These are phyloP conservation scores for Cadophora gregata DNA, from an alignment of 2,329 filamentous ascomycete species.

Conservation along the genomic window DNA sequence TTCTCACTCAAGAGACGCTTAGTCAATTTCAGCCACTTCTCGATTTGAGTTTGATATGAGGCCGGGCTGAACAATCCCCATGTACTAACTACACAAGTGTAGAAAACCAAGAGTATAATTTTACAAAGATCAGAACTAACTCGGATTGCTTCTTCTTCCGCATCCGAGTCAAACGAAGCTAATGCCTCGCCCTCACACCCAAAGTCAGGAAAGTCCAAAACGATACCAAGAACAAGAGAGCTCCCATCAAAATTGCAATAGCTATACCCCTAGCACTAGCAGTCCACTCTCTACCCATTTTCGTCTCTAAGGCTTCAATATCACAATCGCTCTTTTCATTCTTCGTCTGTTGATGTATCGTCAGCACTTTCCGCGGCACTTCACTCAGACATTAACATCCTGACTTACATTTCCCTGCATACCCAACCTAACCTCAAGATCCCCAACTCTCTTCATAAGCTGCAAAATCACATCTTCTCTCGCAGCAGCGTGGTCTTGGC, in stretches of 20 bases:
- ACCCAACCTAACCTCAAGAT: conserved; percentile 1
- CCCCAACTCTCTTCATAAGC: conserved; percentile 4
- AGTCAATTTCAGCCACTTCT: no score
- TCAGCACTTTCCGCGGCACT: not conserved
- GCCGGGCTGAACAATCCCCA: no score
- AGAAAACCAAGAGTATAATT: no score
- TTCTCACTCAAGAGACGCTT: no score
- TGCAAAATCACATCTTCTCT: not conserved
- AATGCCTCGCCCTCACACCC: not conserved
- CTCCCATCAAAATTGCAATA: not conserved
- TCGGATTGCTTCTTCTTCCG: no score
- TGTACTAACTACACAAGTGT: no score
- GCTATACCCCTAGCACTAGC: not conserved
- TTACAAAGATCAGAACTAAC: no score
- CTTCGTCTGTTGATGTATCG: not conserved
- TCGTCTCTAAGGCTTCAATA: not conserved
- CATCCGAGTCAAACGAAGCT: not conserved
- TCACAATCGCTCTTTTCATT: not conserved
- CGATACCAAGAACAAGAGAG: not conserved
- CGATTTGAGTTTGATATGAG: no score
- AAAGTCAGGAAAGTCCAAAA: not conserved
- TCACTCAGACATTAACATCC: no score
- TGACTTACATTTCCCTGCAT: not conserved
- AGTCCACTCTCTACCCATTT: not conserved
- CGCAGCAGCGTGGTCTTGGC: not conserved